Percentiles rank a stretch among this genome's conserved stretches.
These are phyloP conservation scores for Glaciozyma martinii DNA, from an alignment of 768 basidiomycete genomes.

Conservation along the genomic window DNA sequence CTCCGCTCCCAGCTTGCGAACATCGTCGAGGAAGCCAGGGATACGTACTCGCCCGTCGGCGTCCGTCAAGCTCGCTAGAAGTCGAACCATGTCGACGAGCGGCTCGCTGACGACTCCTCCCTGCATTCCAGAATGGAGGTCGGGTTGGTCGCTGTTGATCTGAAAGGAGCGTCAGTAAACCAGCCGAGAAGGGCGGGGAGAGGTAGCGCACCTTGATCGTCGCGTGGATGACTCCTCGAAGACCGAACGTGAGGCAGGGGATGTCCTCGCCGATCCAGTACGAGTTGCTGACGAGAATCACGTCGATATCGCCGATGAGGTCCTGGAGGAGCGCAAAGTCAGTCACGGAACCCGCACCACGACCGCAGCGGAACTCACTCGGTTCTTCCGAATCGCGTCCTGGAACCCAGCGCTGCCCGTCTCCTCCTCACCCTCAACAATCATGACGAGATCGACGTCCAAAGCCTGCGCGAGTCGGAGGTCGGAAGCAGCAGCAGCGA, in stretches of 20 bases:
- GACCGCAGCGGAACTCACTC: conserved; percentile 2
- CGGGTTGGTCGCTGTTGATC: conserved; percentile 64
- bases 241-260: conserved; percentile 89
- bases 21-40: conserved; percentile 46
- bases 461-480: conserved; percentile 63
- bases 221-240: conserved; percentile 88
- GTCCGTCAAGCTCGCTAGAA: conserved; percentile 62
- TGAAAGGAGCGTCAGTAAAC: neutral
- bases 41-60: conserved; percentile 46
- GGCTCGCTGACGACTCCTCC: conserved; percentile 83
- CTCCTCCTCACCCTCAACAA: conserved; percentile 96
- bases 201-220: conserved; percentile 41
- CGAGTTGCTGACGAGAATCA: conserved; percentile 81
- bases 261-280: conserved; percentile 90
- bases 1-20: conserved; percentile 57
- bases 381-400: conserved; percentile 50
- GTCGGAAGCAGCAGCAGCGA: conserved; percentile 79
- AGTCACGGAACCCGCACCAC: neutral
- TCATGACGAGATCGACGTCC: conserved; percentile 74
- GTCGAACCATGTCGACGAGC: conserved; percentile 82
- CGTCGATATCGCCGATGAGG: conserved; percentile 75
- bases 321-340: conserved; percentile 46
- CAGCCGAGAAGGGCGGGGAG: neutral
- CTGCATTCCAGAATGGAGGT: conserved; percentile 88
- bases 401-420: conserved; percentile 80